Evolutionary conservation across 2,329 filamentous ascomycete genomes (phyloP).

Genomic region (Aureobasidium sp.): DNA sequence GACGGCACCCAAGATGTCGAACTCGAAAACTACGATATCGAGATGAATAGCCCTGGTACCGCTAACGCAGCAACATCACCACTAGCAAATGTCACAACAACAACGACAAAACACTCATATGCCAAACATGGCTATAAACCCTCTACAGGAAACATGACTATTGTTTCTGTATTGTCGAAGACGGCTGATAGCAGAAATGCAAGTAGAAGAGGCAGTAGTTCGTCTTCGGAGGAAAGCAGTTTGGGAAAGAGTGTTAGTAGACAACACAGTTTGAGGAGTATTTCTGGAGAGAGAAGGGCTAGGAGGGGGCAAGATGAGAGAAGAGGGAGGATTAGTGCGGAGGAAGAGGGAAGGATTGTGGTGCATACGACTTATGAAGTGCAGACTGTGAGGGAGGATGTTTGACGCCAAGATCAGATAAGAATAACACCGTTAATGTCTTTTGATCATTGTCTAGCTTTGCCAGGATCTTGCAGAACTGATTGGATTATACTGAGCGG

Average conservation of each 20-base stretch:
- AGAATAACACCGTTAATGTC: neutral
- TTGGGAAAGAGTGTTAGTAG: neutral
- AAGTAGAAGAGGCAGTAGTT: neutral
- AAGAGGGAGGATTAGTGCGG: neutral
- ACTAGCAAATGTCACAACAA: neutral
- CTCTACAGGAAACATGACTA: neutral
- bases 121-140: constrained; percentile 7
- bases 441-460: neutral
- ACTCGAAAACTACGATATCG: neutral
- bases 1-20: constrained; percentile 11
- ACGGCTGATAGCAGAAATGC: neutral
- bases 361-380: constrained; percentile 6
- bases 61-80: too few species aligned
- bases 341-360: neutral
- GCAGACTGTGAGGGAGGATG: neutral
- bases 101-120: neutral
- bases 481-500: neutral
- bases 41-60: neutral
- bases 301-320: neutral
- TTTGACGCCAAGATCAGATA: neutral
- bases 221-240: neutral
- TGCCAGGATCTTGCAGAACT: neutral
- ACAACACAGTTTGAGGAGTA: constrained; percentile 1
- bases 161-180: neutral
- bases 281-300: neutral